Evolutionary conservation across 2,329 filamentous ascomycete species (phyloP).

Genomic region (Neopestalotiopsis sp.): DNA sequence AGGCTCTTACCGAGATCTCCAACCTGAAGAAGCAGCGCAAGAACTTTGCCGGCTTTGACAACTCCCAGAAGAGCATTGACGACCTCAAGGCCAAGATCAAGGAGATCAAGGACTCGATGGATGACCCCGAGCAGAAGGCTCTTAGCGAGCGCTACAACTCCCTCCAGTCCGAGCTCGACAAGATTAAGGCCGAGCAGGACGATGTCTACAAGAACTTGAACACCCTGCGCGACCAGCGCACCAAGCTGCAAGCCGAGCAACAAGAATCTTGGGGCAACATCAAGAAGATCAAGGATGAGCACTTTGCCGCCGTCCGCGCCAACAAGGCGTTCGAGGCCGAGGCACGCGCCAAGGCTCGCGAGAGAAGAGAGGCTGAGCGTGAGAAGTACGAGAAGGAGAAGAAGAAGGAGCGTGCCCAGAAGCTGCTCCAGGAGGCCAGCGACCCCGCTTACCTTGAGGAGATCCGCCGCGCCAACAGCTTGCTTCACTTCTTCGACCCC

Average conservation of each 20-base stretch:
- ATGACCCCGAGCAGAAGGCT: conserved; percentile 89
- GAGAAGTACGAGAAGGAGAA: conserved; percentile 73
- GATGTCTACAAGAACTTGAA: conserved; percentile 88
- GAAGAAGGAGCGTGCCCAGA: conserved; percentile 77
- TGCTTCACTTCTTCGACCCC: conserved; percentile 92
- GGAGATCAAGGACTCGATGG: conserved; percentile 84
- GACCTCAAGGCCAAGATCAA: conserved; percentile 86
- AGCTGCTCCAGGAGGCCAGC: conserved; percentile 79
- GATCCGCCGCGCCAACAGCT: conserved; percentile 84
- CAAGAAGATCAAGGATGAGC: conserved; percentile 87
- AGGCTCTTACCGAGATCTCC: conserved; percentile 83
- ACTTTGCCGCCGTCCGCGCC: conserved; percentile 83
- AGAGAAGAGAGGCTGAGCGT: conserved; percentile 82
- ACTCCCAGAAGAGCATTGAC: conserved; percentile 86
- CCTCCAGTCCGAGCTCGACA: conserved; percentile 86
- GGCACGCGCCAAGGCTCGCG: conserved; percentile 74
- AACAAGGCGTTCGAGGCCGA: conserved; percentile 84
- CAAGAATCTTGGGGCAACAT: conserved; percentile 84
- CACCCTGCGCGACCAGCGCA: conserved; percentile 81
- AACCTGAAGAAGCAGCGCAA: conserved; percentile 88
- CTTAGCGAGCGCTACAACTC: conserved; percentile 84
- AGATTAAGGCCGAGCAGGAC: conserved; percentile 91
- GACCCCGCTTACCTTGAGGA: conserved; percentile 91
- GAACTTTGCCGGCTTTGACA: conserved; percentile 85
- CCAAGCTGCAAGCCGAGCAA: conserved; percentile 82